Evolutionary conservation across 441 rosid genomes (phyloP).

Genomic region (Kokia cookei): DNA sequence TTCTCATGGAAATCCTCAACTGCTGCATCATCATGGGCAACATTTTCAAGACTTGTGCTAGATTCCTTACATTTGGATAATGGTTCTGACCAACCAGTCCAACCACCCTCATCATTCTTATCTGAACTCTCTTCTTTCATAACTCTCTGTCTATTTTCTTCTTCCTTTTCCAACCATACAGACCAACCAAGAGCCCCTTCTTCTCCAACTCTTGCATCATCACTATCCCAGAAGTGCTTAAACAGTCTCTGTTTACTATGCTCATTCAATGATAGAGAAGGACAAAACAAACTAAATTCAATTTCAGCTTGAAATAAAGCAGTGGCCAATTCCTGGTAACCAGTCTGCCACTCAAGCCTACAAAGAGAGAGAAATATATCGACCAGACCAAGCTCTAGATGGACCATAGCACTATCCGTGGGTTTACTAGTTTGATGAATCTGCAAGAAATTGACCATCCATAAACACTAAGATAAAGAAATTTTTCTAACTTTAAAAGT

Average conservation of each 20-base stretch:
- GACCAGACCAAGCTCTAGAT: conserved; percentile 76
- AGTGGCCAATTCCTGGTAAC: conserved; percentile 82
- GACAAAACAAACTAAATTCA: conserved; percentile 82
- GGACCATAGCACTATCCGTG: conserved; percentile 39
- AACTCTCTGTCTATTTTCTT: conserved; percentile 68
- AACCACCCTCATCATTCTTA: conserved; percentile 70
- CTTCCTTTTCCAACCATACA: conserved; percentile 89
- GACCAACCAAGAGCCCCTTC: conserved; percentile 93
- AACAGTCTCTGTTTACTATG: conserved; percentile 79
- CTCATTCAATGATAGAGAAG: conserved; percentile 63
- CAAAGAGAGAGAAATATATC: conserved; percentile 85
- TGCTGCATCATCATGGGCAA: conserved; percentile 20
- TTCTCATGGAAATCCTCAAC: conserved; percentile 42
- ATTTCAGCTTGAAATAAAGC: conserved; percentile 90
- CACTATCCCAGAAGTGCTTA: conserved; percentile 91
- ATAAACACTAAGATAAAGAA: conserved; percentile 4
- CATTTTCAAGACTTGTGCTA: conserved; percentile 28
- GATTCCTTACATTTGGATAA: conserved; percentile 35
- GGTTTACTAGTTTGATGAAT: conserved; percentile 37
- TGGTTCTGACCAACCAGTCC: conserved; percentile 97
- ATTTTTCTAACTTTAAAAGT: not conserved
- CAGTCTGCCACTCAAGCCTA: conserved; percentile 93
- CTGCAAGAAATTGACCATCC: conserved; percentile 42
- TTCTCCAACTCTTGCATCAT: conserved; percentile 86
- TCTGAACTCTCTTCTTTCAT: conserved; percentile 53